A percentile compares a stretch with the other conserved stretches of the same genome.
phyloP scores from a whole-genome alignment of 768 basidiomycete species.

The Russula sp. region DNA sequence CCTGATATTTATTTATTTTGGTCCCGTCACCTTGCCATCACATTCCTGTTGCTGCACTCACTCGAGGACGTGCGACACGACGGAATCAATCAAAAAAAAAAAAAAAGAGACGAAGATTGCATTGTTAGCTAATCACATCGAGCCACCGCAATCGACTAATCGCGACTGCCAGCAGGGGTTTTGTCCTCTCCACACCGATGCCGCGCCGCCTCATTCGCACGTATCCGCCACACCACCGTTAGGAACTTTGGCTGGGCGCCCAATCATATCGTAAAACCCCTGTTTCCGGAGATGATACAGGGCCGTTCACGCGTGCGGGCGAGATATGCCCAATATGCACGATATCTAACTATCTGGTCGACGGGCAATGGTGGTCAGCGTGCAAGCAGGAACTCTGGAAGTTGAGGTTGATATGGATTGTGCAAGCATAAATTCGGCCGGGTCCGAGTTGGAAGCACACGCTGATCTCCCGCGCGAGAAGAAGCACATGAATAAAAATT shows the following conservation, averaged over 20 bases:
- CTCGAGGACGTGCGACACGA: neutral
- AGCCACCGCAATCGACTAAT: neutral
- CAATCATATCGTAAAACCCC: neutral
- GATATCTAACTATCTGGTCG: neutral
- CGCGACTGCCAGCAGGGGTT: neutral
- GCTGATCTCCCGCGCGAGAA: neutral
- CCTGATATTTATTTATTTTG: slow-evolving; percentile 1
- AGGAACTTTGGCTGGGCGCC: neutral
- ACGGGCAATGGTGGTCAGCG: neutral
- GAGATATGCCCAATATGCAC: neutral
- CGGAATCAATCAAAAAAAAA: neutral
- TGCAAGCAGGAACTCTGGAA: neutral
- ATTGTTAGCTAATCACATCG: neutral
- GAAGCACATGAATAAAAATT: neutral
- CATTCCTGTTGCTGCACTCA: neutral
- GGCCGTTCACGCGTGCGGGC: neutral
- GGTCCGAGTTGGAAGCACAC: neutral
- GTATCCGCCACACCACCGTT: neutral
- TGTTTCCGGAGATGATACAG: neutral
- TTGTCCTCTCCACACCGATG: too few species aligned
- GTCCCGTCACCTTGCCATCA: slow-evolving; percentile 1
- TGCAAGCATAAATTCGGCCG: neutral
- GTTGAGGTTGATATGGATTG: neutral
- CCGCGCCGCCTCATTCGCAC: too few species aligned
- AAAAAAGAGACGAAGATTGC: neutral